These are phyloP conservation scores for Cardamine resedifolia DNA, from an alignment of 345 rosid species.

Conservation along the genomic window DNA sequence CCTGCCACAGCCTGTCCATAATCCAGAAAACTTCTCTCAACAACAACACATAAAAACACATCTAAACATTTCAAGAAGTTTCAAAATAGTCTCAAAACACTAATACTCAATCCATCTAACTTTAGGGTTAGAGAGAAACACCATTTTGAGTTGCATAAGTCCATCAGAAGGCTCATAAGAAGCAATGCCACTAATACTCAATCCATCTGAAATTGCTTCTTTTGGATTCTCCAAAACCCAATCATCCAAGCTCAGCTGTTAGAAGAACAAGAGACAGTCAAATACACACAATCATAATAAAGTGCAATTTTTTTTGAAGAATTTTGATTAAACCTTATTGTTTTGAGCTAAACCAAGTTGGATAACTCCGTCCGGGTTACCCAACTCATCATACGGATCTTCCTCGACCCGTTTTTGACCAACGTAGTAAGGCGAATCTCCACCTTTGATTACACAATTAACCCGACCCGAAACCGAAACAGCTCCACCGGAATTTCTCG, in stretches of 20 bases:
- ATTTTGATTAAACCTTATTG: constrained; percentile 33
- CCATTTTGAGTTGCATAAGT: constrained; percentile 74
- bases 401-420: constrained; percentile 61
- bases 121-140: constrained; percentile 27
- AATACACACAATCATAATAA: constrained; percentile 50
- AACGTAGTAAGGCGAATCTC: constrained; percentile 50
- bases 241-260: constrained; percentile 30
- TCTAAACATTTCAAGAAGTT: constrained; percentile 8
- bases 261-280: neutral
- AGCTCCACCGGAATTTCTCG: constrained; percentile 62
- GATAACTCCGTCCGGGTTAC: constrained; percentile 71
- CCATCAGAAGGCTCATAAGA: constrained; percentile 73
- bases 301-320: neutral
- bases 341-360: constrained; percentile 76
- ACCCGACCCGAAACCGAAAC: constrained; percentile 61
- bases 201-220: constrained; percentile 48
- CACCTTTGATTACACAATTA: constrained; percentile 47
- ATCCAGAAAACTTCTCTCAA: constrained; percentile 18
- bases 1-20: constrained; percentile 66
- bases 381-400: constrained; percentile 65
- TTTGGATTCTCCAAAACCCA: constrained; percentile 62
- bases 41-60: constrained; percentile 2
- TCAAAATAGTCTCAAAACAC: neutral
- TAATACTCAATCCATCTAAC: too few species aligned
- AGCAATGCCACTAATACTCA: constrained; percentile 61